Percentiles rank a stretch among this genome's conserved stretches.
These are phyloP conservation scores for Aspergillus funiculosus DNA, from an alignment of 495 filamentous ascomycete genomes.

Conservation along the genomic window DNA sequence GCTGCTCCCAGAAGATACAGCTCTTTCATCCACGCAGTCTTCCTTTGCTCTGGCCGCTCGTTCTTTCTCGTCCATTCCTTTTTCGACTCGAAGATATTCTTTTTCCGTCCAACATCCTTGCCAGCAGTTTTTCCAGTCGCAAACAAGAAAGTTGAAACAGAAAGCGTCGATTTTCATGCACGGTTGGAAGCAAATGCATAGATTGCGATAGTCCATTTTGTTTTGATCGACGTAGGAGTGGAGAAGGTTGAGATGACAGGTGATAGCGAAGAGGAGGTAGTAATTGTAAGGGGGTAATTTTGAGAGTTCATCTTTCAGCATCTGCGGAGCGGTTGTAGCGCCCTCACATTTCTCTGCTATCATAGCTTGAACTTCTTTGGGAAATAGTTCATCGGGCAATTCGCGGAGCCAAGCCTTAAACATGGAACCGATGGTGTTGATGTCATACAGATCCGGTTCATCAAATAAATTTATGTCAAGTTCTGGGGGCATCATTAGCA, in stretches of 20 bases:
- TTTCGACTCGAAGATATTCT: constrained; percentile 68
- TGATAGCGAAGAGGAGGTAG: constrained; percentile 92
- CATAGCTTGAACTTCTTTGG: constrained; percentile 67
- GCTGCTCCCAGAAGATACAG: constrained; percentile 59
- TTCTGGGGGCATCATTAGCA: constrained; percentile 42
- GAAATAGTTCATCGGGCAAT: constrained; percentile 85
- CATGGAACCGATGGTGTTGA: constrained; percentile 88
- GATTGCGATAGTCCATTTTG: constrained; percentile 90
- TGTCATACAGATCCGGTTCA: constrained; percentile 78
- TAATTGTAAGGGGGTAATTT: constrained; percentile 89
- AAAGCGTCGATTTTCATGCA: constrained; percentile 87
- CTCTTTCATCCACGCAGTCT: constrained; percentile 46
- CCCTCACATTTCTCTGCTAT: constrained; percentile 68
- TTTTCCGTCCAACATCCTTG: constrained; percentile 91
- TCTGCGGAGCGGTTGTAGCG: constrained; percentile 68
- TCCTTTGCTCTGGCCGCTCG: constrained; percentile 25
- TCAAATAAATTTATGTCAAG: constrained; percentile 80
- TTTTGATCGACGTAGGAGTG: constrained; percentile 81
- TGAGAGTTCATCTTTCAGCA: constrained; percentile 83
- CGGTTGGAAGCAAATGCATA: constrained; percentile 92
- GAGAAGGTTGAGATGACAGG: constrained; percentile 83
- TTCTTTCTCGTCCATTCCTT: constrained; percentile 47
- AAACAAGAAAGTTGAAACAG: constrained; percentile 86
- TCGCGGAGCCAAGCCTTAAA: constrained; percentile 93
- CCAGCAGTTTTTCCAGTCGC: constrained; percentile 92